These are phyloP conservation scores for Saccharomycopsis fermentans DNA, from an alignment of 805 yeast species.

Conservation along the genomic window DNA sequence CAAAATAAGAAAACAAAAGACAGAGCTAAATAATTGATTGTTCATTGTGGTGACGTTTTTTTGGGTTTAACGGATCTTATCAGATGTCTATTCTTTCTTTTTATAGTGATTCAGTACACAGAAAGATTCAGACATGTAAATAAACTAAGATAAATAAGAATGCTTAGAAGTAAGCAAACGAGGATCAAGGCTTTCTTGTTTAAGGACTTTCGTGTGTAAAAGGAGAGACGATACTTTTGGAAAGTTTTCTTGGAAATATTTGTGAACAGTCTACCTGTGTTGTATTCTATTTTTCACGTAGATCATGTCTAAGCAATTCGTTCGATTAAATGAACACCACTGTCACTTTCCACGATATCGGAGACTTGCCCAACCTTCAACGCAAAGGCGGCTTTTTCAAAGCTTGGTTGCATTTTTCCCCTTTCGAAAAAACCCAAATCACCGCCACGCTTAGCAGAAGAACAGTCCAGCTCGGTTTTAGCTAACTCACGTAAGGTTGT, in stretches of 20 bases:
- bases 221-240: too few species aligned
- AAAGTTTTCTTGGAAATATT: too few species aligned
- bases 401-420: slow-evolving; percentile 93
- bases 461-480: slow-evolving; percentile 75
- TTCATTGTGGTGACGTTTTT: not conserved
- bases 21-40: not conserved
- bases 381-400: slow-evolving; percentile 79
- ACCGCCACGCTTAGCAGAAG: slow-evolving; percentile 78
- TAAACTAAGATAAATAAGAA: not conserved
- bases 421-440: slow-evolving; percentile 82
- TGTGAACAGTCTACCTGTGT: too few species aligned
- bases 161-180: not conserved
- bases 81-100: not conserved
- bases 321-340: slow-evolving; percentile 84
- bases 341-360: slow-evolving; percentile 75
- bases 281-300: too few species aligned
- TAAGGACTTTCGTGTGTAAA: too few species aligned
- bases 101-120: not conserved
- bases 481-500: slow-evolving; percentile 65
- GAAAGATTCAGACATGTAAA: too few species aligned
- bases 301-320: slow-evolving; percentile 60
- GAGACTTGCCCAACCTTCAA: slow-evolving; percentile 77
- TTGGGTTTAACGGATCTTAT: not conserved
- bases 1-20: not conserved
- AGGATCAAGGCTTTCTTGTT: not conserved